Evolutionary conservation across 805 yeast genomes (phyloP).

Genomic region (Ogataea nakhonphanomensis): DNA sequence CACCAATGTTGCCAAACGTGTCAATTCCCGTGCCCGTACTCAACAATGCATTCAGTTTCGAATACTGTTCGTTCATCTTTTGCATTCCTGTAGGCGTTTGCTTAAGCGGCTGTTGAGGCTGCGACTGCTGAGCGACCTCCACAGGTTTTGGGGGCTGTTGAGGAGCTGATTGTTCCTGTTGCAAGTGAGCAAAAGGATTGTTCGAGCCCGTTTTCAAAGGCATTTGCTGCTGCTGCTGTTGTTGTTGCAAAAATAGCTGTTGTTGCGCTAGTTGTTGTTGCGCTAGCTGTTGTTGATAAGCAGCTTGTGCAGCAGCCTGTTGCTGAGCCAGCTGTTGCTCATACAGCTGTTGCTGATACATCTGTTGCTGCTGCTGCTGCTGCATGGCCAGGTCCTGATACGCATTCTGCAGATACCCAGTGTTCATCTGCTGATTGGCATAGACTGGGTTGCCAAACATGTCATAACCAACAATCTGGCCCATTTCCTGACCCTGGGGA

Average conservation of each 20-base stretch:
- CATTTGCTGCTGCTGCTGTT: constrained; percentile 35
- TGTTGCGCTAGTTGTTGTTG: constrained; percentile 26
- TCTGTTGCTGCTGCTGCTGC: constrained; percentile 17
- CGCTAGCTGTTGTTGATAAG: constrained; percentile 25
- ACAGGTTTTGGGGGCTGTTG: constrained; percentile 16
- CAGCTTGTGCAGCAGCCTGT: constrained; percentile 14
- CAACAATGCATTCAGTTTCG: constrained; percentile 73
- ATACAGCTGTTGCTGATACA: constrained; percentile 18
- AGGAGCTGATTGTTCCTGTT: constrained; percentile 32
- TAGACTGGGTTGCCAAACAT: constrained; percentile 68
- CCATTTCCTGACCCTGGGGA: constrained; percentile 24
- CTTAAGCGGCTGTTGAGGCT: constrained; percentile 23
- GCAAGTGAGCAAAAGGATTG: constrained; percentile 35
- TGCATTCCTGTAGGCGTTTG: constrained; percentile 53
- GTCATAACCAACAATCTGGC: constrained; percentile 43
- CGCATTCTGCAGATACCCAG: constrained; percentile 52
- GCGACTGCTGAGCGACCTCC: not conserved
- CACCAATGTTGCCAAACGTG: constrained; percentile 88
- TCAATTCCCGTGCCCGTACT: constrained; percentile 90
- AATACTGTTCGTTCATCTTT: constrained; percentile 52
- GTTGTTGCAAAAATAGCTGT: constrained; percentile 32
- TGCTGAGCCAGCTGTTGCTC: constrained; percentile 27
- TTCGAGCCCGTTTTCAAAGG: constrained; percentile 38
- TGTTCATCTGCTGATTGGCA: constrained; percentile 46
- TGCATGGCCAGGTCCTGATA: constrained; percentile 30